Evolutionary conservation across 768 basidiomycete species (phyloP).

Genomic region (Leccinum uliginosum): DNA sequence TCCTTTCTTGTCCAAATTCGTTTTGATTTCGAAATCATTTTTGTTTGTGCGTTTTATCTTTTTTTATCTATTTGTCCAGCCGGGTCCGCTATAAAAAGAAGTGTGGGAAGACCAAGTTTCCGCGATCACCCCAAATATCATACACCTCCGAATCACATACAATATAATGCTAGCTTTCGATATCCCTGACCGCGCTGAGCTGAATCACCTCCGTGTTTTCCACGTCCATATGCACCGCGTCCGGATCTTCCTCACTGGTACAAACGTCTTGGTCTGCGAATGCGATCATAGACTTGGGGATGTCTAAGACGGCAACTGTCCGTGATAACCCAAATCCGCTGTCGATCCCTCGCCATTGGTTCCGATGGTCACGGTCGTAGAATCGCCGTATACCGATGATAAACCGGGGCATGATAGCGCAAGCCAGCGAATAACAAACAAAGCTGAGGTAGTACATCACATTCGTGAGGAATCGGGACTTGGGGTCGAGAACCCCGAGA

Average conservation of each 20-base stretch:
- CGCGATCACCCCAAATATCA: not conserved
- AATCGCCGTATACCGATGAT: not conserved
- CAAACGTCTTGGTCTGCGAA: not conserved
- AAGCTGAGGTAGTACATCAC: not conserved
- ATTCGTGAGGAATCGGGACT: not conserved
- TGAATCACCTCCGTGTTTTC: not conserved
- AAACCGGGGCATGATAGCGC: not conserved
- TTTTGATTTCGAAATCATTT: no score
- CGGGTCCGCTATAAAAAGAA: no score
- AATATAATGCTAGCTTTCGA: not conserved
- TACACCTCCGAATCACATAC: not conserved
- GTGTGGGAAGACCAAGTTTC: no score
- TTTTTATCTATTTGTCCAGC: no score
- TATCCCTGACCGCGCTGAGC: not conserved
- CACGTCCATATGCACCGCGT: not conserved
- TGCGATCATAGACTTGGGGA: not conserved
- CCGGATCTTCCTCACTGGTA: not conserved
- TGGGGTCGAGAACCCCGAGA: not conserved
- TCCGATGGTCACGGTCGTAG: not conserved
- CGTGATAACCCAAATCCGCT: not conserved
- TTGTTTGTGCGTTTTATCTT: no score
- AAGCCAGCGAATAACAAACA: not conserved
- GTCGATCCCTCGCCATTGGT: not conserved
- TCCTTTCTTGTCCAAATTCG: no score
- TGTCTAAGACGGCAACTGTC: not conserved